Evolutionary conservation across 106 monocot species (phyloP).

Genomic region (Phalaenopsis equestris): DNA sequence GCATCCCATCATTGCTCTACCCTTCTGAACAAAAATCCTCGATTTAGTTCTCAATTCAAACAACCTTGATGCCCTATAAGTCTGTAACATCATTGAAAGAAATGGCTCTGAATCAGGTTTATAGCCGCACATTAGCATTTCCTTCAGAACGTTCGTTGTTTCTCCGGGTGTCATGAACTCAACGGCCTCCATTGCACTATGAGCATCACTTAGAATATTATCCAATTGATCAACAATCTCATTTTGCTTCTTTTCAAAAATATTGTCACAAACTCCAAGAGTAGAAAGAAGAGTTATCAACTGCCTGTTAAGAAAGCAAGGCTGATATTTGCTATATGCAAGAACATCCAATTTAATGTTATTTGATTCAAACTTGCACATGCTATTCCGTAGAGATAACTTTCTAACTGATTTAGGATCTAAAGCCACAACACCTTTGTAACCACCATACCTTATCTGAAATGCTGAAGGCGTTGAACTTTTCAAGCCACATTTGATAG

Average conservation of each 20-base stretch:
- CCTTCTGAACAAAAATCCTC: constrained; percentile 74
- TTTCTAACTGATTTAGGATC: constrained; percentile 51
- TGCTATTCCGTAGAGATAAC: constrained; percentile 76
- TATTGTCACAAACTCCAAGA: constrained; percentile 52
- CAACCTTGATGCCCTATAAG: constrained; percentile 59
- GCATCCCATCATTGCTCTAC: constrained; percentile 90
- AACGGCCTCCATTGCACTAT: constrained; percentile 47
- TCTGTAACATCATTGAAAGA: constrained; percentile 63
- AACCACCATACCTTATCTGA: constrained; percentile 84
- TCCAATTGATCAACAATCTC: constrained; percentile 49
- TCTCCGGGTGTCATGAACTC: constrained; percentile 58
- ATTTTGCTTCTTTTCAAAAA: constrained; percentile 67
- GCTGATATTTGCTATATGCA: constrained; percentile 70
- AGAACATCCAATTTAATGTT: constrained; percentile 70
- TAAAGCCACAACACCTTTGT: constrained; percentile 87
- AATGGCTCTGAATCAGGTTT: constrained; percentile 74
- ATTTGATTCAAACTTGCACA: constrained; percentile 80
- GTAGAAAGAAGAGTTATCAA: constrained; percentile 88
- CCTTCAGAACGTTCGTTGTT: constrained; percentile 50
- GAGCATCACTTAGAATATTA: constrained; percentile 42
- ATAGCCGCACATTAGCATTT: constrained; percentile 66
- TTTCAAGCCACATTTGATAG: constrained; percentile 50
- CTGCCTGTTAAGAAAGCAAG: constrained; percentile 83
- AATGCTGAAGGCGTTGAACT: constrained; percentile 68
- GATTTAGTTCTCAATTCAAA: constrained; percentile 68